Evolutionary conservation across 805 yeast species (phyloP), one percentile per base, ranked within the genome.

Genomic region (Peterozyma toletana): DNA sequence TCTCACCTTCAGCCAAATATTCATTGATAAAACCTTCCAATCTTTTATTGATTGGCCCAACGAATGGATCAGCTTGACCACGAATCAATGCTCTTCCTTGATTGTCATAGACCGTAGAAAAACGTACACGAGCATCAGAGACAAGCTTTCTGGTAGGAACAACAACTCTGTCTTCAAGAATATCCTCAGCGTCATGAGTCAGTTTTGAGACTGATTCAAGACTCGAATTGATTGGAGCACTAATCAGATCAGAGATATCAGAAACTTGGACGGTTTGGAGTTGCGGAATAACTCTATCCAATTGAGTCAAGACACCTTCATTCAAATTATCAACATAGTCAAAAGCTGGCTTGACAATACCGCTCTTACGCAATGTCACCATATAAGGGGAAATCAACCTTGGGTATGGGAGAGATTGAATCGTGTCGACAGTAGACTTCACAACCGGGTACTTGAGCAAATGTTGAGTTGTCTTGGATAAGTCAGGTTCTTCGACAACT

Each of bases 71-170:
- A 17, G 81, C 54, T 18, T 75, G 71, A n/a, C 82, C 68, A 50
- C 87, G 70, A 34, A 84, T 50, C 41, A 80, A 56, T 35, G 86
- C 83, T 54, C 77, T 78, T 18, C 87, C 87, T 30, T 77, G 65
- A 7, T 76, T 69, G 54, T 80, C 79, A 56, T 74, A 72, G 35
- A 78, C 54, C 30, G 75, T 67, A 39, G 71, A 64, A 54, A 78
- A 74, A 42, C 62, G 63, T 41, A 66, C 67, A 49, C 84, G 78
- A 46, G 72, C 62, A 40, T 67, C 71, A 50, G 66, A 56, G 27
- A 77, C 62, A 17, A 72, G 68, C 48, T 63, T 62, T 49, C 73
- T 73, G 3, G 78, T 60, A 30, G 89, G 86, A 30, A 59, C 56
- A n/a, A 67, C 50, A 2, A 72, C 46, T 17, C 55, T 52, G 36